Conservation (phyloP, 768 basidiomycete genomes). For the Tremella fuciformis region DNA sequence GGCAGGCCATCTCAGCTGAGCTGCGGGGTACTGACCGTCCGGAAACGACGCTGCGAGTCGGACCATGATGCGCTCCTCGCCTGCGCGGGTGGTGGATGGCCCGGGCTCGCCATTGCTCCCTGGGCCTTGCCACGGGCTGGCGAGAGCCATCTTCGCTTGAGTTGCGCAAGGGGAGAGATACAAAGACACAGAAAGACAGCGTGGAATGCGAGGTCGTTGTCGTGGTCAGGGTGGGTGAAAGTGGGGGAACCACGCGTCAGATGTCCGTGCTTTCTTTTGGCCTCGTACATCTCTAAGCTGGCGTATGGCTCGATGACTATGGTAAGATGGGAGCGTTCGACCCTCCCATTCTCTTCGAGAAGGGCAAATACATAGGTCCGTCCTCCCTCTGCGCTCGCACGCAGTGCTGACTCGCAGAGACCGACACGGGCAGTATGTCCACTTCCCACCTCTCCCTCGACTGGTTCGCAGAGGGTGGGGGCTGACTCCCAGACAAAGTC, state of each 20-base stretch:
- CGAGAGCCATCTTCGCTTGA: conserved; percentile 2
- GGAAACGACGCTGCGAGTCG: conserved; percentile 32
- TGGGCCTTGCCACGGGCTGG: too few relatives aligned
- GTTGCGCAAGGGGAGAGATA: too few relatives aligned
- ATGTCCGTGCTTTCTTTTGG: neutral
- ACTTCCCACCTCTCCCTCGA: neutral
- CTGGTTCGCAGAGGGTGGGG: too few relatives aligned
- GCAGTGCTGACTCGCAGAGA: conserved; percentile 25
- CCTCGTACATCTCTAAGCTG: neutral
- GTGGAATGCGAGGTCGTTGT: too few relatives aligned
- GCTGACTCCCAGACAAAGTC: conserved; percentile 64
- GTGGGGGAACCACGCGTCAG: too few relatives aligned
- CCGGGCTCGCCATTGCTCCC: conserved; percentile 8
- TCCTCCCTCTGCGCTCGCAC: neutral
- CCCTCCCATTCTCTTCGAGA: conserved; percentile 38
- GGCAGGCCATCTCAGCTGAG: neutral
- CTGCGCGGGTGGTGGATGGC: conserved; percentile 2
- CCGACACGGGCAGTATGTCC: conserved; percentile 43
- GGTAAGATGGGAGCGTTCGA: conserved; percentile 44
- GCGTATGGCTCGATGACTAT: neutral
- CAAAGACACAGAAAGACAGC: too few relatives aligned
- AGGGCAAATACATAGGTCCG: conserved; percentile 35
- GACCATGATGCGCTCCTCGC: conserved; percentile 27
- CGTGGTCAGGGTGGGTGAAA: too few relatives aligned
- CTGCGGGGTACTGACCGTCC: conserved; percentile 26